Evolutionary conservation across 495 filamentous ascomycete genomes (phyloP), one percentile per base, ranked within the genome.

Genomic region (Penicillium parvum): DNA sequence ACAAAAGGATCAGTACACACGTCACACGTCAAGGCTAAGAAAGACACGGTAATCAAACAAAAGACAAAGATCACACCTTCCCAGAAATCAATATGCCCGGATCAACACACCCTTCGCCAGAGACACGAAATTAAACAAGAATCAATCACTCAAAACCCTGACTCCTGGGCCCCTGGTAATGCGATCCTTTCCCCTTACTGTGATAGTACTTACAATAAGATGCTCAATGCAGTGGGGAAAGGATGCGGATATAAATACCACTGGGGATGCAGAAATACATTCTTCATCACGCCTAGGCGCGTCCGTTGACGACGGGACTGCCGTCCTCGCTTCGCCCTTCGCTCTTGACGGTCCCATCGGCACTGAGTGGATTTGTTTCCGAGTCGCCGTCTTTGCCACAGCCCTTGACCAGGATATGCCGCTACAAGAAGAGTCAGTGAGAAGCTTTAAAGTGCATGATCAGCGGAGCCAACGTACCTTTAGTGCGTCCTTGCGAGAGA

Each of bases 401-500:
- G 18, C 88, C 89, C 65, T 96, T 97, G 49, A 96, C 91, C 7
- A 97, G 78, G 30, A 86, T 82, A 72, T 97, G 92, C 54, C 91
- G 77, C 91, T 97, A 53, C n/a, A 3, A 32, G 3, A 4, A 10
- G 19, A 8, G 43, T 60, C 45, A 61, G 57, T 38, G 15, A 7
- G 11, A 15, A 3, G 16, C 11, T 12, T 4, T 8, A 4, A 5
- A 30, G 9, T 9, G 15, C 25, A 4, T 22, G 22, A 21, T 20
- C 9, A 16, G 38, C 32, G 16, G 50, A 36, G 44, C 41, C 34
- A 44, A 37, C 75, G 45, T 56, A 97, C 92, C 86, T 98, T 98
- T 10, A 98, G 73, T 14, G 92, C 92, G 72, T 98, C 92, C 63
- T 96, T 98, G 28, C 92, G 72, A 14, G 88, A 95, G 53, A 98